Evolutionary conservation across 2,329 filamentous ascomycete species (phyloP).

Genomic region (Aspergillus piperis): DNA sequence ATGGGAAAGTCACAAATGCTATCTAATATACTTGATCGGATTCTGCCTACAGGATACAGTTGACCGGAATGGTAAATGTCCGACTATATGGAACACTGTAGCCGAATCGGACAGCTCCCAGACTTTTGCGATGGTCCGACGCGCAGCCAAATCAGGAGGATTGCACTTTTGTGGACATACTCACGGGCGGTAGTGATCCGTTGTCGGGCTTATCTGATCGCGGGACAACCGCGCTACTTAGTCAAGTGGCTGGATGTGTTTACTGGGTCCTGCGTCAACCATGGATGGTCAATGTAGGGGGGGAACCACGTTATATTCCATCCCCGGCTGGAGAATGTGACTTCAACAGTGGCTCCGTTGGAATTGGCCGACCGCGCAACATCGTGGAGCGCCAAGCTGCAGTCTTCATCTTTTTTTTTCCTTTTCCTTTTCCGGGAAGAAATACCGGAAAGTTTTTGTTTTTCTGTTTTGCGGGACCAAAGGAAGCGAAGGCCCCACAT

Average conservation of each 20-base stretch:
- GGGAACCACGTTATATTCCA: conserved; percentile 70
- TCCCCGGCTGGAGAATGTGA: conserved; percentile 66
- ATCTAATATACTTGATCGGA: too few relatives aligned
- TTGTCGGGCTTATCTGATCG: too few relatives aligned
- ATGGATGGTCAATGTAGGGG: conserved; percentile 55
- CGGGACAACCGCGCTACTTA: too few relatives aligned
- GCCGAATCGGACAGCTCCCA: neutral
- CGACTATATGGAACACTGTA: too few relatives aligned
- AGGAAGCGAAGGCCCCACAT: neutral
- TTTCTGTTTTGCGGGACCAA: neutral
- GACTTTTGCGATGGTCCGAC: neutral
- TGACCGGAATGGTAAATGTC: too few relatives aligned
- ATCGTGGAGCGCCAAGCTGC: conserved; percentile 49
- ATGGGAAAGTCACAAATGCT: too few relatives aligned
- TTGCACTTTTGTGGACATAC: too few relatives aligned
- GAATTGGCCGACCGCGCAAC: conserved; percentile 46
- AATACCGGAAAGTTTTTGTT: neutral
- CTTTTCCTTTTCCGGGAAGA: too few relatives aligned
- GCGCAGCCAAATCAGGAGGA: too few relatives aligned
- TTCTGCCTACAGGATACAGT: too few relatives aligned
- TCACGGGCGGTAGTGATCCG: too few relatives aligned
- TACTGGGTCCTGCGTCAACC: conserved; percentile 62
- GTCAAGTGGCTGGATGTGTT: neutral
- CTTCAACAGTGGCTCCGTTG: conserved; percentile 60
- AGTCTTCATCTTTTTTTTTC: conserved; percentile 8